Base-by-base conservation (phyloP, 768 basidiomycete species). In the Amanita rubescens region DNA sequence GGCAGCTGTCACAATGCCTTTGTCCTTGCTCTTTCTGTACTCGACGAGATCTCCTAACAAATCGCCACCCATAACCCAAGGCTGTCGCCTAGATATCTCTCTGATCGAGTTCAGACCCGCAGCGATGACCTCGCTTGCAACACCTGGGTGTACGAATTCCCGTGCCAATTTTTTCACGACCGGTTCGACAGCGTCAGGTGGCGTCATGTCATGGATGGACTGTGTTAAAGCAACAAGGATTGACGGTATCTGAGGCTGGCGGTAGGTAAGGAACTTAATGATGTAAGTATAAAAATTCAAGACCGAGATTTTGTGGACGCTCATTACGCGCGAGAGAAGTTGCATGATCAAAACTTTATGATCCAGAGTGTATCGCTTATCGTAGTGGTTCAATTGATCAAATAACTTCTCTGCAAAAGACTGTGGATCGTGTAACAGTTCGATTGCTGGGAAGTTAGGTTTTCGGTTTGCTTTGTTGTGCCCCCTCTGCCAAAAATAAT, bases 321-420 rank as follows among this genome's bases (percentile, higher is more conserved):
- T 91, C 82, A 93, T 94, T 33, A 97, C 87, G 44, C 96, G 85
- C 3, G 93, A 89, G 42, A 98, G 80, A 47, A 99, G 85, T 65
- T 96, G 93, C 92, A 98, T 95, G 65, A 97, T 76, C 57, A 98
- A 78, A 53, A 99, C 87, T 71, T 96, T 97, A 76, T 98, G 96
- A 61, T 97, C 94, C 54, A 98, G 80, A 30, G 91, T 89, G 65
- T 91, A 93, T n/a, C 87, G 87, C 67, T 92, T 94, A 77, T 98
- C 95, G 67, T 94, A 84, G 41, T 76, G 78, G 60, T 82, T 82
- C 38, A 99, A 72, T 49, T 80, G 77, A 60, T 93, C 87, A 64
- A 92, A 96, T 0, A 99, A 78, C 67, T 89, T 94, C 70, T 99
- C 96, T 24, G 83, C 85, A 64, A 98, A 98, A 0, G 87, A 88